Percentiles rank a stretch among this genome's conserved stretches.
phyloP scores from a whole-genome alignment of 2,329 filamentous ascomycete genomes.

The Fusarium sp. region DNA sequence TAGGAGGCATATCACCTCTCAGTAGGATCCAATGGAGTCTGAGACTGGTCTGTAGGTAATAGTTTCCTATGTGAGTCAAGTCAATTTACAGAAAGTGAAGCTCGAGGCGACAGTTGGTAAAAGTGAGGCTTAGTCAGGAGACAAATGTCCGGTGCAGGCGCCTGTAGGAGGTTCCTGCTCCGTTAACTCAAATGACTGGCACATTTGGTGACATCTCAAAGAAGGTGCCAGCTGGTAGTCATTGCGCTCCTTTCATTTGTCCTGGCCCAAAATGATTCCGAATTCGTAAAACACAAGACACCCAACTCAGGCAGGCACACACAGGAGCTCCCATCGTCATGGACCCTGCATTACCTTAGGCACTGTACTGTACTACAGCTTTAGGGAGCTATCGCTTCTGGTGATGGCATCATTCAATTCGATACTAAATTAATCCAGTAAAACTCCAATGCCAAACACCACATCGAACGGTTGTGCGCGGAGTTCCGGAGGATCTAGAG shows the following conservation, averaged over 20 bases:
- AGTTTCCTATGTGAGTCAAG: slow-evolving; percentile 15
- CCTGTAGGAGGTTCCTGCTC: slow-evolving; percentile 11
- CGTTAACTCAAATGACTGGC: slow-evolving; percentile 13
- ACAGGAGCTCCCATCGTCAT: slow-evolving; percentile 12
- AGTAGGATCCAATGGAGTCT: slow-evolving; percentile 20
- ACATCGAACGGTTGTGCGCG: slow-evolving; percentile 25
- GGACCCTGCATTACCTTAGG: slow-evolving; percentile 11
- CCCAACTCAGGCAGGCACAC: slow-evolving; percentile 8
- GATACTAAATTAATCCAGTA: background rate
- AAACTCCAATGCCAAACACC: slow-evolving; percentile 32
- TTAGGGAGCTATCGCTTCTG: slow-evolving; percentile 2
- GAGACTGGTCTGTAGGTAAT: slow-evolving; percentile 1
- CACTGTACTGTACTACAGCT: background rate
- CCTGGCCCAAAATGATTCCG: slow-evolving; percentile 1
- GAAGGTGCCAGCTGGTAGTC: slow-evolving; percentile 1
- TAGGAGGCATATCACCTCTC: slow-evolving; percentile 5
- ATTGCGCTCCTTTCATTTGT: background rate
- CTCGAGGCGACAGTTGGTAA: background rate
- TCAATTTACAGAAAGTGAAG: slow-evolving; percentile 12
- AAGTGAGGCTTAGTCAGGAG: slow-evolving; percentile 12
- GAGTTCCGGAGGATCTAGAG: slow-evolving; percentile 19
- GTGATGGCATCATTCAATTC: slow-evolving; percentile 17
- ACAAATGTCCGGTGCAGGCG: background rate
- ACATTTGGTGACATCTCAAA: slow-evolving; percentile 12
- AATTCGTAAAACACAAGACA: background rate